Evolutionary conservation across 202 grass and related monocot genomes (phyloP), one percentile per base, ranked within the genome.

Genomic region (Brachypodium distachyon): DNA sequence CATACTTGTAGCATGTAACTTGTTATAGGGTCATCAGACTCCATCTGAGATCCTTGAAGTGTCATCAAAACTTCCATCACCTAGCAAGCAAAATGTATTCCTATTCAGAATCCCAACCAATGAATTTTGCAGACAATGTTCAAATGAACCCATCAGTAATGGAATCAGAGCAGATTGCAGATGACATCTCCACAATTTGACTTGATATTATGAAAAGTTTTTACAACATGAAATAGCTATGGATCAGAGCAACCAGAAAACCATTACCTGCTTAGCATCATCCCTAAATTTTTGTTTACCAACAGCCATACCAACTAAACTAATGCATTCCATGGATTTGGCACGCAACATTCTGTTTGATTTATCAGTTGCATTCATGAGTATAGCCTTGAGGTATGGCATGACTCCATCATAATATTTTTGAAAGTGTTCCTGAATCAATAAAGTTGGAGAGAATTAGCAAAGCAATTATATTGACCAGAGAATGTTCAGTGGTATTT

Each of bases 301-400:
- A 72, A 90, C 88, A 48, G 88, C 86, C 86, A 93, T 93, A 66
- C 88, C 94, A 76, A 93, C 79, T 83, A 91, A 85, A 85, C 88
- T 97, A 75, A 97, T 89, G 72, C 94, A 97, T 76, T 91, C 94
- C 86, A 92, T 91, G 23, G 91, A 91, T 85, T 91, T 97, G 67
- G 94, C 94, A 81, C 91, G 90, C 70, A 97, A 81, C 90, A 93
- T 97, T 87, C 87, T 81, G 56, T 85, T 84, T 53, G 74, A 89
- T 81, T 97, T 89, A 71, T 93, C 83, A 75, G 90, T 91, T 76
- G 90, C 84, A 87, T 93, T 91, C 74, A 86, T 87, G 33, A 91
- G 82, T 83, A 93, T 91, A 76, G 81, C 81, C 84, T 93, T 97
- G 57, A 97, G 88, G 70, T 93, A 91, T 46, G 88, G 90, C 88